A percentile compares a stretch with the other conserved stretches of the same genome.
Conservation (phyloP, 768 basidiomycete genomes). For the Russula abietina region DNA sequence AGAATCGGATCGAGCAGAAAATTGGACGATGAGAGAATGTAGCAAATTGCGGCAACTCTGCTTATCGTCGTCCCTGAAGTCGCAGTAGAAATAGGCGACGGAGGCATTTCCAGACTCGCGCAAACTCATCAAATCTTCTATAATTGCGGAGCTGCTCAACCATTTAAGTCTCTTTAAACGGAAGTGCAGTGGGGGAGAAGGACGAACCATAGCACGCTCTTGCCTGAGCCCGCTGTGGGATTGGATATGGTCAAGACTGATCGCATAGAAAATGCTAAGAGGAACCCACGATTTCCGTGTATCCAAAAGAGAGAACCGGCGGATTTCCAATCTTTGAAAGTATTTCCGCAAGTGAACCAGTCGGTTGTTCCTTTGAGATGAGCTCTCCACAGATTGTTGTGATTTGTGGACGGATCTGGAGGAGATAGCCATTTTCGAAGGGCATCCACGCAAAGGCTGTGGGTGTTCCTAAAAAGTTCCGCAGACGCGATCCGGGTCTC, state of each 20-base stretch:
- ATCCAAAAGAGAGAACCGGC: not conserved
- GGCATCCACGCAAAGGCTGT: not conserved
- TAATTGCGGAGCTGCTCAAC: not conserved
- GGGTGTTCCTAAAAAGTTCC: not conserved
- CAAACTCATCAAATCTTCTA: not conserved
- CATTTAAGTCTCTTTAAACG: not conserved
- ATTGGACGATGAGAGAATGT: not conserved
- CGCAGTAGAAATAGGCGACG: not conserved
- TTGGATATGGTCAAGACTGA: not conserved
- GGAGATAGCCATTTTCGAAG: not conserved
- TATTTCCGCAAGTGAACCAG: not conserved
- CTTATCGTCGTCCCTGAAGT: not conserved
- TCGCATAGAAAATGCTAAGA: not conserved
- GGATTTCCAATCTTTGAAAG: not conserved
- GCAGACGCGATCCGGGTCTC: not conserved
- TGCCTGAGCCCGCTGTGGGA: not conserved
- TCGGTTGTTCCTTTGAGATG: not conserved
- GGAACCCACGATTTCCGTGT: not conserved
- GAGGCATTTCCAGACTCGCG: not conserved
- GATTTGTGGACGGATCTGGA: not conserved
- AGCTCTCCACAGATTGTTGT: not conserved
- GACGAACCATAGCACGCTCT: constrained; percentile 8
- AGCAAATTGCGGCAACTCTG: not conserved
- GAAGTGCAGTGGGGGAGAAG: not conserved
- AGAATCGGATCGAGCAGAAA: not conserved